phyloP scores from a whole-genome alignment of 257 asterid species.

The Gentiana straminea region DNA sequence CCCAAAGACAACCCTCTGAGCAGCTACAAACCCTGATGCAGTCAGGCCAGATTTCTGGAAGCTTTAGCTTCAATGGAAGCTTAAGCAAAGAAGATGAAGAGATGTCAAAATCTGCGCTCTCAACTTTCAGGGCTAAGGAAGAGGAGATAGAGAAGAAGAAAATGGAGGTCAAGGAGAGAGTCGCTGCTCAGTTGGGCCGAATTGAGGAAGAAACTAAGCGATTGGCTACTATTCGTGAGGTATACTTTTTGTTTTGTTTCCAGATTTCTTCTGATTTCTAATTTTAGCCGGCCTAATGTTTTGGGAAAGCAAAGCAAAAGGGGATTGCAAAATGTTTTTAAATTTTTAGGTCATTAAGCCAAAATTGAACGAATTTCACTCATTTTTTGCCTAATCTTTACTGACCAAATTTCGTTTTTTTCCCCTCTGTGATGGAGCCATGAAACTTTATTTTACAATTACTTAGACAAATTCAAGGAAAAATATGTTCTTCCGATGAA shows the following conservation, averaged over 20 bases:
- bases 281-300: neutral
- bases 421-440: neutral
- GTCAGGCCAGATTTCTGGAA: constrained; percentile 69
- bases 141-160: constrained; percentile 98
- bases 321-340: neutral
- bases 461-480: neutral
- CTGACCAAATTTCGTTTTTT: neutral
- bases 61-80: constrained; percentile 66
- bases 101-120: constrained; percentile 84
- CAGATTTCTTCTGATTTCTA: constrained; percentile 3
- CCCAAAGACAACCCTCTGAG: constrained; percentile 53
- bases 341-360: neutral
- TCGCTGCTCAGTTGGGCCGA: constrained; percentile 87
- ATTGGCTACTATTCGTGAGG: constrained; percentile 85
- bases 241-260: constrained; percentile 4
- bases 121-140: constrained; percentile 84
- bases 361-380: too few relatives aligned
- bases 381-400: too few relatives aligned
- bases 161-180: constrained; percentile 80
- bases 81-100: constrained; percentile 78
- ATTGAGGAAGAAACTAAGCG: constrained; percentile 93
- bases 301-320: neutral
- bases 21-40: constrained; percentile 56
- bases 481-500: neutral
- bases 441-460: neutral